A percentile compares a stretch with the other conserved stretches of the same genome.
Evolutionary conservation across 768 basidiomycete genomes (phyloP).

Genomic region (Lepiota venenata): DNA sequence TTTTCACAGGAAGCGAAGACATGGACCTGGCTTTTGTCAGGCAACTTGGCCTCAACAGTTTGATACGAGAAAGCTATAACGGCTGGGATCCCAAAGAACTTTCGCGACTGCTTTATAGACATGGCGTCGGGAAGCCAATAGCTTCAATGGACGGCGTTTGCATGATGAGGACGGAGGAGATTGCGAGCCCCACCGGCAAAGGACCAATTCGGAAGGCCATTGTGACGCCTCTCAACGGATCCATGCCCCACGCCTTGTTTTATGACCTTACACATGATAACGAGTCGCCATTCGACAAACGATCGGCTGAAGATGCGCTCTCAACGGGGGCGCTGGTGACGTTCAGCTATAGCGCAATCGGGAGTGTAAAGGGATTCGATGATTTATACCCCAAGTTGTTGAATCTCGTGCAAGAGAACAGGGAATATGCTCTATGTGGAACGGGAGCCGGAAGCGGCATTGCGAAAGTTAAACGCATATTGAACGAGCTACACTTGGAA

Average conservation of each 20-base stretch:
- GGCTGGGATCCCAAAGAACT: slow-evolving; percentile 87
- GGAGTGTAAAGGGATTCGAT: slow-evolving; percentile 96
- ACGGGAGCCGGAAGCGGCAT: slow-evolving; percentile 55
- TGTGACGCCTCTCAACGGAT: slow-evolving; percentile 81
- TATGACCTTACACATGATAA: slow-evolving; percentile 99
- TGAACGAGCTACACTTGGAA: slow-evolving; percentile 89
- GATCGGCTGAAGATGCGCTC: slow-evolving; percentile 93
- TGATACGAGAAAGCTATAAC: slow-evolving; percentile 95
- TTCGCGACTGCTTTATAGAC: slow-evolving; percentile 82
- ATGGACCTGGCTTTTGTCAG: slow-evolving; percentile 92
- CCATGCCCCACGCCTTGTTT: slow-evolving; percentile 86
- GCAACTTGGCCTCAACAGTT: slow-evolving; percentile 87
- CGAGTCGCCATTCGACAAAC: slow-evolving; percentile 85
- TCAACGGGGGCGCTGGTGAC: slow-evolving; percentile 91
- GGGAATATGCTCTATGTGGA: slow-evolving; percentile 70
- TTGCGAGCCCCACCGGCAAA: slow-evolving; percentile 79
- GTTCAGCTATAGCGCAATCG: slow-evolving; percentile 85
- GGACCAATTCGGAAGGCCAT: slow-evolving; percentile 72
- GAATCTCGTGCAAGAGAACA: slow-evolving; percentile 81
- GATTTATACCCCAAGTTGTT: slow-evolving; percentile 95
- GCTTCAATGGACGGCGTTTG: slow-evolving; percentile 96
- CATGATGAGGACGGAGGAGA: slow-evolving; percentile 69
- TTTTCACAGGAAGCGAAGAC: slow-evolving; percentile 95
- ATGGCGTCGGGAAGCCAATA: slow-evolving; percentile 91
- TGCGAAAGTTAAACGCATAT: slow-evolving; percentile 56